phyloP scores from a whole-genome alignment of 768 basidiomycete genomes.

The Tricholoma matsutake region DNA sequence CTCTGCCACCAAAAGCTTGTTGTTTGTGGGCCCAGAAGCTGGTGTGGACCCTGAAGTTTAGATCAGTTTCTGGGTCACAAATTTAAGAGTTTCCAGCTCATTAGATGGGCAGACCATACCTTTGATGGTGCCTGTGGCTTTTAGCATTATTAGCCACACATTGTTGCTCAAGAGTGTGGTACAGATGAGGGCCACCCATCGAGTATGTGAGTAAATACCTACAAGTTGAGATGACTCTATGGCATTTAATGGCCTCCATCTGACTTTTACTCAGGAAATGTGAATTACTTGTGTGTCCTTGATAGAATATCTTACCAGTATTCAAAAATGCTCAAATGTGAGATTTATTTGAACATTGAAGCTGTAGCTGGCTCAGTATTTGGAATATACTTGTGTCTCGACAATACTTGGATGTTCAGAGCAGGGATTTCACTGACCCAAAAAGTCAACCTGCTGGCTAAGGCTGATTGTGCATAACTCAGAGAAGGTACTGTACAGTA shows the following conservation, averaged over 20 bases:
- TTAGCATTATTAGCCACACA: slow-evolving; percentile 15
- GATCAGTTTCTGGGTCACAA: neutral
- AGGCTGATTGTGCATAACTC: neutral
- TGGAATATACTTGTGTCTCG: neutral
- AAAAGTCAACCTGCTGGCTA: neutral
- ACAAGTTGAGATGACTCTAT: neutral
- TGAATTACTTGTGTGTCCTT: slow-evolving; percentile 1
- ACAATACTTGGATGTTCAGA: neutral
- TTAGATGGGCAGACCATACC: slow-evolving; percentile 5
- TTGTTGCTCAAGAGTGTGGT: slow-evolving; percentile 14
- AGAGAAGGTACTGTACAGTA: neutral
- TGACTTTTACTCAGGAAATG: slow-evolving; percentile 14
- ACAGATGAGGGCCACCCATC: slow-evolving; percentile 19
- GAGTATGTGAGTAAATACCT: neutral
- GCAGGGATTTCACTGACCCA: neutral
- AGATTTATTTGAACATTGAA: neutral
- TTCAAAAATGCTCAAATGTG: neutral
- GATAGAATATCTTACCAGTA: neutral
- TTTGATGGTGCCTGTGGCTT: slow-evolving; percentile 16
- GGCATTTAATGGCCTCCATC: neutral
- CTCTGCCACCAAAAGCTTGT: neutral
- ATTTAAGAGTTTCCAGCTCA: neutral
- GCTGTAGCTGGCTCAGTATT: neutral
- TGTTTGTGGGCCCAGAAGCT: neutral
- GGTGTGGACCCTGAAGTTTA: neutral